Percentiles rank a stretch among this genome's conserved stretches.
Evolutionary conservation across 1,284 basidiomycete species (phyloP).

Genomic region (Fereydounia khargensis): DNA sequence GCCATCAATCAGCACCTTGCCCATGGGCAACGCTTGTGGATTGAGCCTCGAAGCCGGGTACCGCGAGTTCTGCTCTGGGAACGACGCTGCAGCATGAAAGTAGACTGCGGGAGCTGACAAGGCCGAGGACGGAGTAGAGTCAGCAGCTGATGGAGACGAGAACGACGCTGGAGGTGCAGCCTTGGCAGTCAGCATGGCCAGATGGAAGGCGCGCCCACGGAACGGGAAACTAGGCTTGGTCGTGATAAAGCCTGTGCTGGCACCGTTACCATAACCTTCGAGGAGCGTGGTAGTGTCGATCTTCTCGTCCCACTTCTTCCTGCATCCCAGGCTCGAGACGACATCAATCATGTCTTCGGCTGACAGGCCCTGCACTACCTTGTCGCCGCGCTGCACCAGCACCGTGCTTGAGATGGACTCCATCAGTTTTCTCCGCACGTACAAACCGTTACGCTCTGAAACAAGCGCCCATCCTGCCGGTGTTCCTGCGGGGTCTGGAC

Average conservation of each 20-base stretch:
- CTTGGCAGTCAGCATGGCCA: conserved; percentile 72
- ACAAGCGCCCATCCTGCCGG: conserved; percentile 78
- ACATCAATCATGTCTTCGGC: conserved; percentile 79
- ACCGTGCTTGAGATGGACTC: conserved; percentile 76
- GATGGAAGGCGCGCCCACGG: conserved; percentile 79
- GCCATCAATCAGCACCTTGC: conserved; percentile 82
- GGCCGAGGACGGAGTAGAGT: conserved; percentile 60
- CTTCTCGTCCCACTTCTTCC: conserved; percentile 80
- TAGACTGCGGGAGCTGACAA: conserved; percentile 59
- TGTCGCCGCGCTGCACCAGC: conserved; percentile 82
- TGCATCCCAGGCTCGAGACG: conserved; percentile 66
- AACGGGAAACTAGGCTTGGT: conserved; percentile 81
- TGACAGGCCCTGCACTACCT: conserved; percentile 89
- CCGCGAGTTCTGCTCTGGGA: conserved; percentile 71
- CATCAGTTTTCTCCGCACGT: conserved; percentile 73
- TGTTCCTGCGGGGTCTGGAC: conserved; percentile 58
- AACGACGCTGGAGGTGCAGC: conserved; percentile 16
- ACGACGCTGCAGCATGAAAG: conserved; percentile 59
- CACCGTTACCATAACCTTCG: conserved; percentile 77
- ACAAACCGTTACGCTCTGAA: conserved; percentile 72
- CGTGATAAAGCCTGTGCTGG: conserved; percentile 61
- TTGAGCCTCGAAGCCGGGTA: conserved; percentile 72
- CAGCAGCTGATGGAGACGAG: conserved; percentile 58
- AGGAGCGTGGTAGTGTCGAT: conserved; percentile 71
- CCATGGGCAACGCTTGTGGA: conserved; percentile 70